Base-by-base conservation (phyloP, 768 basidiomycete species). In the Phanerochaete carnosa region DNA sequence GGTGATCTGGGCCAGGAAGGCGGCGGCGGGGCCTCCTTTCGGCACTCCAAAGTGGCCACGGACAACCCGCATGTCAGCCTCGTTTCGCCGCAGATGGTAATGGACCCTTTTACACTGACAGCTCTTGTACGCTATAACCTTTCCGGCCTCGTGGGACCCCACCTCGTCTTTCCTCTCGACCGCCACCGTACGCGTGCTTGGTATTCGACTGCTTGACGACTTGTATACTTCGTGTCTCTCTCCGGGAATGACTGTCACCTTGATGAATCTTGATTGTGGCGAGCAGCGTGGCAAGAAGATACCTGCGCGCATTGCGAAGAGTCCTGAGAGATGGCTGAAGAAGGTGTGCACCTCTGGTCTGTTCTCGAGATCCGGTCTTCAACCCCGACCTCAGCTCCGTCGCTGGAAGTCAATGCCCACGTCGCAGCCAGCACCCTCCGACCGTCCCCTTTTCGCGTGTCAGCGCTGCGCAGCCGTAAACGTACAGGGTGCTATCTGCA, bases 341-440 rank as follows among this genome's bases (percentile, higher is more conserved):
- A 53, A 55, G 50, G 59, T 60, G 53, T n/a, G 58, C 22, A 19
- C 30, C 23, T 16, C 12, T 22, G 19, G 12, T 22, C 45, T 26
- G 35, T 29, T 53, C 35, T 56, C 26, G 22, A 32, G 32, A 28
- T 15, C 9, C n/a, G 55, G 26, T 19, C 5, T 51, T 45, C 23
- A 35, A 37, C 15, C 22, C 45, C 46, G 23, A 25, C 30, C 28
- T 7, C 57, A 71, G 70, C 65, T 66, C 15, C 66, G 62, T 46
- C 61, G 63, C 28, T 71, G 63, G 56, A 67, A 65, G 22, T 71
- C 70, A 19, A 60, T 71, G 39, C 70, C 70, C 32, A 62, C 51
- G 55, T 59, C 65, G 32, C 66, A 62, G 23, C 60, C 69, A 26
- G 56, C 57, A 37, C 70, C 70, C 49, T 51, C 50, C 46, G 56